A percentile compares a stretch with the other conserved stretches of the same genome.
phyloP scores from a whole-genome alignment of 768 basidiomycete species.

The Tylopilus intermedius region DNA sequence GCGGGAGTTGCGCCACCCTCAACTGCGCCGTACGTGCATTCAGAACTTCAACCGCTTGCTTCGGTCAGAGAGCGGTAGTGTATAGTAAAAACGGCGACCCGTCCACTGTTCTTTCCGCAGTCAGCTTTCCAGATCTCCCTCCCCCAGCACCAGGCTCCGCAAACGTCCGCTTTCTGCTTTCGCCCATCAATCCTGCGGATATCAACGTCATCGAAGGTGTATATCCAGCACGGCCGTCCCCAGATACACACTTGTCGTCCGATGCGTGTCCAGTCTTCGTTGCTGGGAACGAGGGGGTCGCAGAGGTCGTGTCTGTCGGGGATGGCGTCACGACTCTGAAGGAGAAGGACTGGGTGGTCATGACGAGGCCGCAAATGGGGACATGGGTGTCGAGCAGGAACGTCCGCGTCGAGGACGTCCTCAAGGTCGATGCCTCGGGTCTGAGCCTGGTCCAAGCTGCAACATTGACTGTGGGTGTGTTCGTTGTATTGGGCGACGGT shows the following conservation, averaged over 20 bases:
- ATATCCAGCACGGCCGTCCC: slow-evolving; percentile 63
- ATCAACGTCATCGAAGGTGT: slow-evolving; percentile 77
- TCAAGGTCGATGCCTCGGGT: slow-evolving; percentile 49
- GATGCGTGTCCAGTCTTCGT: slow-evolving; percentile 44
- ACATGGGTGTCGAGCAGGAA: slow-evolving; percentile 66
- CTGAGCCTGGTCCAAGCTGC: slow-evolving; percentile 66
- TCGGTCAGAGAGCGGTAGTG: slow-evolving; percentile 57
- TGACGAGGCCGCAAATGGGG: slow-evolving; percentile 63
- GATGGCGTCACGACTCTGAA: slow-evolving; percentile 43
- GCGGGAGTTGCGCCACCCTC: background rate
- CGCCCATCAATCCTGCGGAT: slow-evolving; percentile 80
- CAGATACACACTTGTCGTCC: slow-evolving; percentile 33
- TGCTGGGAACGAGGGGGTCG: slow-evolving; percentile 76
- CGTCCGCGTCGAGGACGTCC: slow-evolving; percentile 50
- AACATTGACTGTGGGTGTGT: slow-evolving; percentile 56
- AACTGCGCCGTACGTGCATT: slow-evolving; percentile 19
- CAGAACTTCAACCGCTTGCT: slow-evolving; percentile 27
- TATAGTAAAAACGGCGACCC: slow-evolving; percentile 62
- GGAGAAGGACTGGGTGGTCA: slow-evolving; percentile 69
- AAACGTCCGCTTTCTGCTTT: slow-evolving; percentile 62
- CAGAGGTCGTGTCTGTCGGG: slow-evolving; percentile 59
- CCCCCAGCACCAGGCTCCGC: slow-evolving; percentile 51
- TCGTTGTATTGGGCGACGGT: background rate
- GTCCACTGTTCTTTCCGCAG: slow-evolving; percentile 48
- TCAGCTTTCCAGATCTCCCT: slow-evolving; percentile 49